Base-by-base conservation (phyloP, 73 alveolate species). In the Diophrys appendiculata region DNA sequence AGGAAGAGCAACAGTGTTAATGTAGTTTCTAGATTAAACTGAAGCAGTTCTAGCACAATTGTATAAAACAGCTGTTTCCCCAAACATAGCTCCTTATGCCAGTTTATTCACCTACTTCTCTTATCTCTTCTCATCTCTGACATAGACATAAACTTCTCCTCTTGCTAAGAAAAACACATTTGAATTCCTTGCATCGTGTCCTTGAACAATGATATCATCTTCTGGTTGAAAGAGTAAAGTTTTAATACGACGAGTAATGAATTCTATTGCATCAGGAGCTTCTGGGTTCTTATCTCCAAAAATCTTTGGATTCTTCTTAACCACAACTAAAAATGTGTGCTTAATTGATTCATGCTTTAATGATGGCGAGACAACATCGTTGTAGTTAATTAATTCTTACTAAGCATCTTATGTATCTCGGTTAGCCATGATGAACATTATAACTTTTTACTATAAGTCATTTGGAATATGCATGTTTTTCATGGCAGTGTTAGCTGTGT, bases 11-110 rank as follows among this genome's bases (percentile, higher is more conserved):
- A 91, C 92, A 56, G 92, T 80, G 55, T 91, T 92, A 72, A 93
- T 79, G 70, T 80, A 92, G 31, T 89, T 86, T 71, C 80, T 88
- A 29, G 97, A 86, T 52, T 71, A 76, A 0, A 94, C 91, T 0
- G 94, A 76, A 11, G 99, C 99, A 54, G 95, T 94, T 76, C 99
- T 76, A 33, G 68, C 76, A 53, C 92, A 87, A 67, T 92, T 83
- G 69, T 87, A 86, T 1, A 94, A 68, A 34, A 92, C 68, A 8
- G 97, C 95, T 3, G 92, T 79, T 80, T 94, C 99, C 0, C 99
- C 99, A 64, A 94, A 94, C 18, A 65, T 18, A 33, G 72, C 1
- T 22, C 95, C 95, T 28, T 54, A 33, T 0, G 24, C 30, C 24
- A 88, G 55, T 11, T 73, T 43, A 35, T 76, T 53, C n/a, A 83